A percentile compares a stretch with the other conserved stretches of the same genome.
Evolutionary conservation across 257 asterid genomes (phyloP).

Genomic region (Linaria vulgaris): DNA sequence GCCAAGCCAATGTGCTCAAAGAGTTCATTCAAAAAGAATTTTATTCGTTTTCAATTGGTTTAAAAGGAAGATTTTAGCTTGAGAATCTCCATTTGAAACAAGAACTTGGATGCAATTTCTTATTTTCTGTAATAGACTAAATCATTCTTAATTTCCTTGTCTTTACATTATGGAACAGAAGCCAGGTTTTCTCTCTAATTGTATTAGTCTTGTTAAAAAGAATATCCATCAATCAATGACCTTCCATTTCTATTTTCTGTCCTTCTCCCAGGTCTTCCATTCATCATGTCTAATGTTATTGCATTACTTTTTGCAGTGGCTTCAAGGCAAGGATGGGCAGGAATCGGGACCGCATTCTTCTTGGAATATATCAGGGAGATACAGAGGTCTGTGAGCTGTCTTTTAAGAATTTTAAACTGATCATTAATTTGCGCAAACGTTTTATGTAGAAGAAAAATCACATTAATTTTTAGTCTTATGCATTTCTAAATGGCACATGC

Average conservation of each 20-base stretch:
- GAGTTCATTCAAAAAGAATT: background rate
- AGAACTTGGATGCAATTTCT: background rate
- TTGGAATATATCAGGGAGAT: slow-evolving; percentile 95
- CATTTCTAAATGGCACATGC: background rate
- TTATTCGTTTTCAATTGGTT: background rate
- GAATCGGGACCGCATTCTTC: slow-evolving; percentile 86
- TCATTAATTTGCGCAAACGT: slow-evolving; percentile 18
- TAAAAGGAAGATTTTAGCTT: background rate
- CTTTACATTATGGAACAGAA: too few relatives aligned
- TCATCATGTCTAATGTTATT: slow-evolving; percentile 23
- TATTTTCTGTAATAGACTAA: background rate
- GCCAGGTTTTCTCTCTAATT: background rate
- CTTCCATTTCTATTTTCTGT: background rate
- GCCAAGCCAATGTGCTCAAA: too few relatives aligned
- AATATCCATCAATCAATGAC: slow-evolving; percentile 5
- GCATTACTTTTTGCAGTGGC: slow-evolving; percentile 69
- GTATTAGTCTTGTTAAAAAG: slow-evolving; percentile 1
- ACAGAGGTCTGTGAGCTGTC: slow-evolving; percentile 65
- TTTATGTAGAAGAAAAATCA: background rate
- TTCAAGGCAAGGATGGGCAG: slow-evolving; percentile 70
- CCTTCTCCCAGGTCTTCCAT: background rate
- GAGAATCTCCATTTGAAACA: background rate
- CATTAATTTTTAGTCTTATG: background rate
- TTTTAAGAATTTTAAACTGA: slow-evolving; percentile 9
- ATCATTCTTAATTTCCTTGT: too few relatives aligned